A percentile compares a stretch with the other conserved stretches of the same genome.
Conservation (phyloP, 1,139 yeast genomes). For the Hemisphaericaspora subhashii region DNA sequence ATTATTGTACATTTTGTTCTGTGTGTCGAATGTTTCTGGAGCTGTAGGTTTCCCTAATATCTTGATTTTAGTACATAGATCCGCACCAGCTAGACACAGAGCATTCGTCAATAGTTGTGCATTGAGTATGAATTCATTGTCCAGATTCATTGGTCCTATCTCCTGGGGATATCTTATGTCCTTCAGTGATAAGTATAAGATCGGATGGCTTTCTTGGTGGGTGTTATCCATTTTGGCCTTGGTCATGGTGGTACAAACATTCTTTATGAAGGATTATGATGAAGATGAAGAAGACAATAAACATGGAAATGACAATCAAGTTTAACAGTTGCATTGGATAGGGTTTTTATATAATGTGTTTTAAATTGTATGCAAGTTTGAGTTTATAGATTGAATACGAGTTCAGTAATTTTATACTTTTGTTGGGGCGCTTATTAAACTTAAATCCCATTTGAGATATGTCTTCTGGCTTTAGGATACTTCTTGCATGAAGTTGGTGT, state of each 20-base stretch:
- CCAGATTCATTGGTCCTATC: slow-evolving; percentile 60
- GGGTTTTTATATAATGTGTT: slow-evolving; percentile 1
- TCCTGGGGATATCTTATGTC: slow-evolving; percentile 60
- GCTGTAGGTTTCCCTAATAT: slow-evolving; percentile 43
- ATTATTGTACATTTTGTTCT: slow-evolving; percentile 27
- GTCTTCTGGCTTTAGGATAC: no score
- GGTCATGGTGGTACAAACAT: slow-evolving; percentile 32
- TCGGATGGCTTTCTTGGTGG: slow-evolving; percentile 56
- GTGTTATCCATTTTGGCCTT: slow-evolving; percentile 37
- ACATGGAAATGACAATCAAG: not conserved
- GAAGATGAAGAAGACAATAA: slow-evolving; percentile 15
- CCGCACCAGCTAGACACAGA: slow-evolving; percentile 48
- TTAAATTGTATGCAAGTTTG: no score
- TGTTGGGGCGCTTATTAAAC: no score
- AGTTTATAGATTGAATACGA: no score
- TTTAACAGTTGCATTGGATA: not conserved
- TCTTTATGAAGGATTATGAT: slow-evolving; percentile 32
- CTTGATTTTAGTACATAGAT: slow-evolving; percentile 46
- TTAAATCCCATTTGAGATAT: no score
- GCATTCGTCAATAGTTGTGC: slow-evolving; percentile 53
- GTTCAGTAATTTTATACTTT: not conserved
- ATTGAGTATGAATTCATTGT: slow-evolving; percentile 50
- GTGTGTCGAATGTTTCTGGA: slow-evolving; percentile 29
- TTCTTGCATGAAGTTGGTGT: no score
- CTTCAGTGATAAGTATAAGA: slow-evolving; percentile 38